Evolutionary conservation across 495 filamentous ascomycete genomes (phyloP).

Genomic region (Parathielavia appendiculata): DNA sequence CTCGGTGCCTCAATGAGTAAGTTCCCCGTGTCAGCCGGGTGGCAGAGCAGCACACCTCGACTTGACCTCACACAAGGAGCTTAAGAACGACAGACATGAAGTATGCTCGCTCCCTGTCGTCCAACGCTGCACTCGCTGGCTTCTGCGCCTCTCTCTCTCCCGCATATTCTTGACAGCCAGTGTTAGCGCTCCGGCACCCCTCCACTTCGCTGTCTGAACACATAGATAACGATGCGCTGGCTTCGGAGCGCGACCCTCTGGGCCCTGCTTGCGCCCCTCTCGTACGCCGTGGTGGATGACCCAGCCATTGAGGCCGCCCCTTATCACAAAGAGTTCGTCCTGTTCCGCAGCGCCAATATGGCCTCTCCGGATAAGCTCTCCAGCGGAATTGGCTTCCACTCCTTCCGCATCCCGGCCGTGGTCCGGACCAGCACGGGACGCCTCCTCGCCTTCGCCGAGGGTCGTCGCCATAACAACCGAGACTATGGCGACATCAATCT

Average conservation of each 20-base stretch:
- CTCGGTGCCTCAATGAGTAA: no score
- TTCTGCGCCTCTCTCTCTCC: background rate
- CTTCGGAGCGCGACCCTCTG: background rate
- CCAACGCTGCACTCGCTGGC: background rate
- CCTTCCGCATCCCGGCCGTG: conserved; percentile 2
- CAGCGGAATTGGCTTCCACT: conserved; percentile 1
- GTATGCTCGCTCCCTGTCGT: no score
- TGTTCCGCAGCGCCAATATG: conserved; percentile 8
- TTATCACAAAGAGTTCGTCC: conserved; percentile 5
- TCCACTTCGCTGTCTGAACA: background rate
- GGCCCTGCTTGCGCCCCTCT: background rate
- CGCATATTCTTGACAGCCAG: no score
- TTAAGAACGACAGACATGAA: no score
- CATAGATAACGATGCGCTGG: background rate
- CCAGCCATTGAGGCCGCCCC: background rate
- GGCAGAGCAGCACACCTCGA: no score
- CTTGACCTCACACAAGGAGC: no score
- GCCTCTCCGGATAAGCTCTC: conserved; percentile 2
- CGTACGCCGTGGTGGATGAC: conserved; percentile 1
- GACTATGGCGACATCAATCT: conserved; percentile 8
- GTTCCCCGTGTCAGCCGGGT: no score
- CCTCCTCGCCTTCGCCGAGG: conserved; percentile 1
- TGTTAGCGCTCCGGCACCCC: no score
- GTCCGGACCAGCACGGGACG: background rate
- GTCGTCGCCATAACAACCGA: conserved; percentile 3